A percentile compares a stretch with the other conserved stretches of the same genome.
phyloP scores from a whole-genome alignment of 164 flowering plant species.

The Echeveria elegans region DNA sequence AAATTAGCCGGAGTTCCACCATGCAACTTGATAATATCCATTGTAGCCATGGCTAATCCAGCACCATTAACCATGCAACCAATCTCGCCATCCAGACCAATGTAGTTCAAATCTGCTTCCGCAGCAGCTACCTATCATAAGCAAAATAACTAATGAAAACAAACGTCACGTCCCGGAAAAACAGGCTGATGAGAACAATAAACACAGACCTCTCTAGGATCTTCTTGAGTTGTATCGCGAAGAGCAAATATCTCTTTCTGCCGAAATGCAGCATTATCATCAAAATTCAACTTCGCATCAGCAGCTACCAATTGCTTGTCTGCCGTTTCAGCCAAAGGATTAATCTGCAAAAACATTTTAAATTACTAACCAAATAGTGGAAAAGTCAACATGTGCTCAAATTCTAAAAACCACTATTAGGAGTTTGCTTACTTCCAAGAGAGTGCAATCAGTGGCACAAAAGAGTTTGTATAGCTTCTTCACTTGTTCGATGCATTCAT shows the following conservation, averaged over 20 bases:
- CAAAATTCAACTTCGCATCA: slow-evolving; percentile 96
- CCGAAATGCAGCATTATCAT: slow-evolving; percentile 94
- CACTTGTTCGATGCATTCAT: no score
- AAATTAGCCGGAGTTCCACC: slow-evolving; percentile 99
- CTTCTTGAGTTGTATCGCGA: slow-evolving; percentile 93
- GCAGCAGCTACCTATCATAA: slow-evolving; percentile 83
- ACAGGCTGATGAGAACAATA: neutral
- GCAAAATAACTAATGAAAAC: slow-evolving; percentile 6
- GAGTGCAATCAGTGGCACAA: slow-evolving; percentile 18
- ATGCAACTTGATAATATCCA: slow-evolving; percentile 96
- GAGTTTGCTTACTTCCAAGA: slow-evolving; percentile 60
- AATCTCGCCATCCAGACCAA: slow-evolving; percentile 98
- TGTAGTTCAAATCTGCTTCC: slow-evolving; percentile 91
- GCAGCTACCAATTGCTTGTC: slow-evolving; percentile 88
- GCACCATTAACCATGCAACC: slow-evolving; percentile 99
- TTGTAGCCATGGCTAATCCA: slow-evolving; percentile 98
- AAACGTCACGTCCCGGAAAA: neutral
- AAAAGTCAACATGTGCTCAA: neutral
- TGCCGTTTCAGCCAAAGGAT: slow-evolving; percentile 92
- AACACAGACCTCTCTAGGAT: slow-evolving; percentile 85
- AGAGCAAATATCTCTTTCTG: slow-evolving; percentile 84
- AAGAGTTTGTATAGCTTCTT: no score
- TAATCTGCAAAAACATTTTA: slow-evolving; percentile 40
- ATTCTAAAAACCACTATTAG: neutral
- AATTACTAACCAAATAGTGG: neutral